phyloP scores from a whole-genome alignment of 768 basidiomycete genomes.

The Leccinum truebloodii region DNA sequence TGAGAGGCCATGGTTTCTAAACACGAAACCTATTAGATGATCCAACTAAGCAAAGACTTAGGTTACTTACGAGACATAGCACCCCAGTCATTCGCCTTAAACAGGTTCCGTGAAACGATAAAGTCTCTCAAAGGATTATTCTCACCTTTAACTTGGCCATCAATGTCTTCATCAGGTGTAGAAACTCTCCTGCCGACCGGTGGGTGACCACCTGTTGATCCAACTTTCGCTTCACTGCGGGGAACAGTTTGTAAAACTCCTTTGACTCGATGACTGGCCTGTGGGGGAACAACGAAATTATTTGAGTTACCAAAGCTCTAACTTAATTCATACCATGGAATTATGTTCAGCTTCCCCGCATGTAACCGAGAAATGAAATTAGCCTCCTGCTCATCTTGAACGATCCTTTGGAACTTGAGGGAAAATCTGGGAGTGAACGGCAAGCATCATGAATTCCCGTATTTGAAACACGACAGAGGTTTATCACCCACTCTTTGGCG shows the following conservation, averaged over 20 bases:
- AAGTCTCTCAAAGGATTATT: neutral
- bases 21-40: neutral
- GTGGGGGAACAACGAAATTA: neutral
- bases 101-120: neutral
- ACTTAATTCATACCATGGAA: conserved; percentile 47
- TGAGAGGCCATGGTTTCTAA: conserved; percentile 51
- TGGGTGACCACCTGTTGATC: conserved; percentile 53
- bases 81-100: conserved; percentile 64
- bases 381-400: conserved; percentile 57
- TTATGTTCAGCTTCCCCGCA: conserved; percentile 52
- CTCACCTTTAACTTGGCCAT: conserved; percentile 70
- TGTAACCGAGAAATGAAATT: conserved; percentile 67
- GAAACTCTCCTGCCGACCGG: conserved; percentile 51
- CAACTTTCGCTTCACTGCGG: conserved; percentile 44
- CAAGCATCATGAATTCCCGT: neutral
- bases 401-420: conserved; percentile 61
- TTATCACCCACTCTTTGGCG: conserved; percentile 48
- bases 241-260: conserved; percentile 60
- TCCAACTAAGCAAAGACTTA: neutral
- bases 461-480: neutral
- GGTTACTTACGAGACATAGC: conserved; percentile 51
- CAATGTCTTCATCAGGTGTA: conserved; percentile 57
- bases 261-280: conserved; percentile 61
- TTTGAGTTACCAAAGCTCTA: neutral
- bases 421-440: conserved; percentile 41